These are phyloP conservation scores for Globisporangium yorkense DNA, from an alignment of 352 stramenopile species.

Conservation along the genomic window DNA sequence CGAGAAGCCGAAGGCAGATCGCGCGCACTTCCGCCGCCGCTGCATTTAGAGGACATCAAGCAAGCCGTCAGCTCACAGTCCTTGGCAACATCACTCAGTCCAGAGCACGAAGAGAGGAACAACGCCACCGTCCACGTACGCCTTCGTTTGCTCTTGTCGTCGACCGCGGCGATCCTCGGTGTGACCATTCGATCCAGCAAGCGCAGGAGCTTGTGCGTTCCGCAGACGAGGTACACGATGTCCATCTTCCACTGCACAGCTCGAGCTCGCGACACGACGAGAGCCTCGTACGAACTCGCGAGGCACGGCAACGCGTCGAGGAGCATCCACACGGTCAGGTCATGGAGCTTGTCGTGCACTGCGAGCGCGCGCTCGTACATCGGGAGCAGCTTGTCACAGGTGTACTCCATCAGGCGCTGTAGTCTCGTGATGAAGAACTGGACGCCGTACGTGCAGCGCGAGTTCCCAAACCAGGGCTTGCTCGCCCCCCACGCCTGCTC, in stretches of 20 bases:
- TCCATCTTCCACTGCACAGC: slow-evolving; percentile 67
- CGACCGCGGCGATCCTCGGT: slow-evolving; percentile 8
- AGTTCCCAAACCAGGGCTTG: slow-evolving; percentile 61
- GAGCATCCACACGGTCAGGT: slow-evolving; percentile 40
- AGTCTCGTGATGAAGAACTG: slow-evolving; percentile 51
- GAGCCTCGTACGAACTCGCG: slow-evolving; percentile 35
- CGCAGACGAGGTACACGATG: slow-evolving; percentile 59
- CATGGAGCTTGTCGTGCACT: slow-evolving; percentile 63
- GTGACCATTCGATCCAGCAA: slow-evolving; percentile 51
- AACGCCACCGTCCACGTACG: slow-evolving; percentile 12
- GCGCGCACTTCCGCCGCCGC: slow-evolving; percentile 38
- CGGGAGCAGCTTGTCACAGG: slow-evolving; percentile 28
- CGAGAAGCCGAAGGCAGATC: slow-evolving; percentile 46
- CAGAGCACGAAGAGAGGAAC: neutral
- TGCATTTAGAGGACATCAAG: slow-evolving; percentile 4
- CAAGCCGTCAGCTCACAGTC: neutral
- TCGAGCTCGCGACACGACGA: slow-evolving; percentile 39
- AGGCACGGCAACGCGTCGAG: slow-evolving; percentile 42
- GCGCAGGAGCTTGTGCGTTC: slow-evolving; percentile 39
- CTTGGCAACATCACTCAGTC: neutral
- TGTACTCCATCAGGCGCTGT: slow-evolving; percentile 38
- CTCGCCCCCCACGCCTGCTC: slow-evolving; percentile 46
- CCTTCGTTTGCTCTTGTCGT: slow-evolving; percentile 29
- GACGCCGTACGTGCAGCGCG: slow-evolving; percentile 47
- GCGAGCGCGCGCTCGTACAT: slow-evolving; percentile 46